These are phyloP conservation scores for Tetrahymena borealis DNA, from an alignment of 73 alveolate genomes.

Conservation along the genomic window DNA sequence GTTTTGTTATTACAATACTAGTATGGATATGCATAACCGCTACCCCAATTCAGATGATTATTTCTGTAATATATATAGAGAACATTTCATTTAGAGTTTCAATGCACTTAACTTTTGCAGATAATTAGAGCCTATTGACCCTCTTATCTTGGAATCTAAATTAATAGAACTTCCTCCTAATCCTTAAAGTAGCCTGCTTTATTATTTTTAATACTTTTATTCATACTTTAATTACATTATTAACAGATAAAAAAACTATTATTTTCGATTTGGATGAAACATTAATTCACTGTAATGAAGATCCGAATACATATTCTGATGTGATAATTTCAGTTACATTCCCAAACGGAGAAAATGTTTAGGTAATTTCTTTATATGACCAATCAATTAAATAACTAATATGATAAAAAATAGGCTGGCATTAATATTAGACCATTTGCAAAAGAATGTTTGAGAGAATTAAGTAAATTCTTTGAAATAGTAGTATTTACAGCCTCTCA, in stretches of 20 bases:
- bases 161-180: not conserved
- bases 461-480: constrained; percentile 64
- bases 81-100: constrained; percentile 26
- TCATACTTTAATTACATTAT: constrained; percentile 4
- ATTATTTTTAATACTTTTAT: not conserved
- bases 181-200: not conserved
- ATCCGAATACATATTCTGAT: constrained; percentile 20
- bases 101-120: constrained; percentile 16
- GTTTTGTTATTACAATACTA: not conserved
- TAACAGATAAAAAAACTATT: constrained; percentile 41
- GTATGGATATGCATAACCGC: not conserved
- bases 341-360: not conserved
- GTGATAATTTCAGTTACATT: constrained; percentile 12
- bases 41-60: constrained; percentile 16
- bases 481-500: constrained; percentile 90
- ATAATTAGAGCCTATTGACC: constrained; percentile 1
- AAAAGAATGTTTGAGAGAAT: constrained; percentile 66
- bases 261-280: constrained; percentile 37
- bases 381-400: not conserved
- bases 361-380: constrained; percentile 17
- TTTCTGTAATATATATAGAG: constrained; percentile 27
- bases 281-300: constrained; percentile 27
- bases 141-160: not conserved
- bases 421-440: constrained; percentile 84
- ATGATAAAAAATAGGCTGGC: constrained; percentile 66